Percentiles rank a stretch among this genome's conserved stretches.
Conservation (phyloP, 306 rosid species). For the Gastrolobium bilobum region DNA sequence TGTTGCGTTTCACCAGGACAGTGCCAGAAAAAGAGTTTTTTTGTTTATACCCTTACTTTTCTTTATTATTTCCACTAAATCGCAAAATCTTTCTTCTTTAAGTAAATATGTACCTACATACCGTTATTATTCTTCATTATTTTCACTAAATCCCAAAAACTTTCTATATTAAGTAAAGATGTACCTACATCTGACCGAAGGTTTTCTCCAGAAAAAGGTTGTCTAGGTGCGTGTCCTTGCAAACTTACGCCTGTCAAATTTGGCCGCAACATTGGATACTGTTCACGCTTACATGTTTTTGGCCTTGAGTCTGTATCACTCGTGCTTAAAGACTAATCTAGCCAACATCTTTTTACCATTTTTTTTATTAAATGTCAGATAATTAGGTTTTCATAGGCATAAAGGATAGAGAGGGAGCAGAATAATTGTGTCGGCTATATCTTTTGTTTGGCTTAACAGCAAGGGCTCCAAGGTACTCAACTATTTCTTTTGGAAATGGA, state of each 20-base stretch:
- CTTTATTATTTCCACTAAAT: too few relatives aligned
- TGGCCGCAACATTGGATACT: neutral
- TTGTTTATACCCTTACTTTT: too few relatives aligned
- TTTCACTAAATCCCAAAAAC: too few relatives aligned
- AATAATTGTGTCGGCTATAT: neutral
- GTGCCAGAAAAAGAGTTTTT: neutral
- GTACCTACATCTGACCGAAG: too few relatives aligned
- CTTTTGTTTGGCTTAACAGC: neutral
- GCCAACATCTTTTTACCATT: neutral
- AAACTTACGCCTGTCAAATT: neutral
- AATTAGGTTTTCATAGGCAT: neutral
- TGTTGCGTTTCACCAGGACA: neutral
- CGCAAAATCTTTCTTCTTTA: too few relatives aligned
- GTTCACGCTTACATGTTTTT: neutral
- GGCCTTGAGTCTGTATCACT: neutral
- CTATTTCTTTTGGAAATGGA: neutral
- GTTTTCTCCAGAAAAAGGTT: too few relatives aligned
- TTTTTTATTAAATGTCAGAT: neutral
- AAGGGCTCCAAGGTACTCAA: neutral
- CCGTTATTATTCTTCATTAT: too few relatives aligned
- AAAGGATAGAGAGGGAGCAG: neutral
- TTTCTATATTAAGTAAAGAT: too few relatives aligned
- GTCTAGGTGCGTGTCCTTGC: constrained; percentile 28
- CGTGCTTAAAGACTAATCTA: constrained; percentile 5
- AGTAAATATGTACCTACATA: too few relatives aligned